Conservation (phyloP, 805 yeast genomes). For the Saccharomycopsis guyanensis region DNA sequence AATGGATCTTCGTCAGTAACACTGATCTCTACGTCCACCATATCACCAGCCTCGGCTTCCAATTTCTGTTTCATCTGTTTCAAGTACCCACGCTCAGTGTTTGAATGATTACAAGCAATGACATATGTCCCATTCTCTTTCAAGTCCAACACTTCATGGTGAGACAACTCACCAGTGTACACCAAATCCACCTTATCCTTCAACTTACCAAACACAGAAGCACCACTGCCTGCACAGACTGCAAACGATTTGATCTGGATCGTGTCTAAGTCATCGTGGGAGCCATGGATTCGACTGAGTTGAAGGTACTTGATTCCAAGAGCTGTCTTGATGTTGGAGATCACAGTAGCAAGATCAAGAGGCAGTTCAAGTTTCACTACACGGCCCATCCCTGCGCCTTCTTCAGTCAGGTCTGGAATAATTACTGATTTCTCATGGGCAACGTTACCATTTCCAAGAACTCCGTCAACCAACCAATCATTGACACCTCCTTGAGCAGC, state of each 20-base stretch:
- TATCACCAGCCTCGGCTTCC: slow-evolving; percentile 24
- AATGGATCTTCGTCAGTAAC: slow-evolving; percentile 60
- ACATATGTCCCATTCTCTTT: slow-evolving; percentile 68
- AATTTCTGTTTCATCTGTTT: slow-evolving; percentile 44
- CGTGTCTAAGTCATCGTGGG: slow-evolving; percentile 19
- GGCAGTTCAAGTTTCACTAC: slow-evolving; percentile 42
- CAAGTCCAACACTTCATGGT: slow-evolving; percentile 75
- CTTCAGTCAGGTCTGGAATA: slow-evolving; percentile 21
- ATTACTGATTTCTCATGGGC: slow-evolving; percentile 23
- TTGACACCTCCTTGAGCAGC: slow-evolving; percentile 91
- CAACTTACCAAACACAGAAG: slow-evolving; percentile 58
- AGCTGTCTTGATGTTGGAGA: slow-evolving; percentile 44
- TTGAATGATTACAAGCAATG: slow-evolving; percentile 79
- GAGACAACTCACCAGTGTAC: slow-evolving; percentile 90
- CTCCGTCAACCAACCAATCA: slow-evolving; percentile 74
- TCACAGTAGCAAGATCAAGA: slow-evolving; percentile 36
- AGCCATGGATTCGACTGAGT: slow-evolving; percentile 39
- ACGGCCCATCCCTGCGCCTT: slow-evolving; percentile 79
- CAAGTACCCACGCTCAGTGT: slow-evolving; percentile 86
- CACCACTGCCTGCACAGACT: slow-evolving; percentile 94
- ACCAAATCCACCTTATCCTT: slow-evolving; percentile 61
- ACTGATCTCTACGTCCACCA: slow-evolving; percentile 43
- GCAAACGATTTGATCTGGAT: slow-evolving; percentile 51
- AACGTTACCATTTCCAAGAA: slow-evolving; percentile 24
- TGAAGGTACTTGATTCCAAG: slow-evolving; percentile 53